phyloP scores from a whole-genome alignment of 2,329 filamentous ascomycete genomes.

The Sporothrix curviconia region DNA sequence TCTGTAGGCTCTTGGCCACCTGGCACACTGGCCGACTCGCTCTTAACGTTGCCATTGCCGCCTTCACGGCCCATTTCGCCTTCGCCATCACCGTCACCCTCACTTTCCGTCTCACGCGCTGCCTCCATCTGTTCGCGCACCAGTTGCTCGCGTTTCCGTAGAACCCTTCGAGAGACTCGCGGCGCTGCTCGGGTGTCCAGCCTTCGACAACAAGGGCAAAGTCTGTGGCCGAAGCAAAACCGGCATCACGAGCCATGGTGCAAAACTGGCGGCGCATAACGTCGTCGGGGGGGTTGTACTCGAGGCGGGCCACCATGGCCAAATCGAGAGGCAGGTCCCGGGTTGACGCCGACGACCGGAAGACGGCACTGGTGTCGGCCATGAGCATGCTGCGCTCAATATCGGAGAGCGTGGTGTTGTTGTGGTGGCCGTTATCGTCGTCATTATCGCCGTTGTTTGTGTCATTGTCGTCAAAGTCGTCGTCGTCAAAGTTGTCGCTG shows the following conservation, averaged over 20 bases:
- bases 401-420: background rate
- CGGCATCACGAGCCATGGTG: conserved; percentile 75
- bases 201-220: conserved; percentile 88
- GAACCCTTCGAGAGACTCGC: conserved; percentile 72
- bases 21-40: background rate
- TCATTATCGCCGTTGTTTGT: conserved; percentile 23
- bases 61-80: background rate
- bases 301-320: conserved; percentile 26
- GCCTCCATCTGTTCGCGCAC: conserved; percentile 25
- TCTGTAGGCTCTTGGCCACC: background rate
- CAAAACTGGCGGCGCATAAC: conserved; percentile 81
- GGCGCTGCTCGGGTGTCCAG: conserved; percentile 78
- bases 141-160: conserved; percentile 60
- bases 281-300: conserved; percentile 66
- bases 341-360: conserved; percentile 9
- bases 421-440: conserved; percentile 36
- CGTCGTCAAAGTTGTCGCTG: conserved; percentile 20
- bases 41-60: background rate
- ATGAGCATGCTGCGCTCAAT: conserved; percentile 45
- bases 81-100: conserved; percentile 9
- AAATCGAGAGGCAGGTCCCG: conserved; percentile 2
- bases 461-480: background rate
- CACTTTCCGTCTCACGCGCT: conserved; percentile 13
- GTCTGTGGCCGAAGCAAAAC: conserved; percentile 67
- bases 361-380: conserved; percentile 37